These are phyloP conservation scores for Fusarium pilosicola DNA, from an alignment of 2,329 filamentous ascomycete species.

Conservation along the genomic window DNA sequence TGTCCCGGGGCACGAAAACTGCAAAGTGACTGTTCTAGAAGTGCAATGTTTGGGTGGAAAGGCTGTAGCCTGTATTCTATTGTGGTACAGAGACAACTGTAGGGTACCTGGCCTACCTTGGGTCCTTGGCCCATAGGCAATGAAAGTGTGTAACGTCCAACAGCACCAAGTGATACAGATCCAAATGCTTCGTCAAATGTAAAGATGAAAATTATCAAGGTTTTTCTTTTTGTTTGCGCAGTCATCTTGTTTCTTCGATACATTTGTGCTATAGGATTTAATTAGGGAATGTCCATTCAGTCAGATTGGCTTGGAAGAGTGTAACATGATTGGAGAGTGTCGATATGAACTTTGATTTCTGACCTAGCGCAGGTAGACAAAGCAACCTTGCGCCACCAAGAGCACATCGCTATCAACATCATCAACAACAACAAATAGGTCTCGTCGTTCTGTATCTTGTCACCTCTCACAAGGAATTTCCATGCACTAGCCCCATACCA, in stretches of 20 bases:
- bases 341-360: not conserved
- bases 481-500: not conserved
- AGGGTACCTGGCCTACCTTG: not conserved
- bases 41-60: too few relatives aligned
- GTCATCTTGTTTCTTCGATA: not conserved
- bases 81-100: not conserved
- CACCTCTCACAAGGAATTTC: constrained; percentile 10
- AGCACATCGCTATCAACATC: not conserved
- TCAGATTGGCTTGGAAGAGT: not conserved
- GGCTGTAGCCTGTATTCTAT: not conserved
- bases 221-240: not conserved
- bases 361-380: not conserved
- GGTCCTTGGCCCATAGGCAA: too few relatives aligned
- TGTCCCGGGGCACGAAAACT: not conserved
- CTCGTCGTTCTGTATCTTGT: not conserved
- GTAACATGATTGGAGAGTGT: not conserved
- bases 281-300: not conserved
- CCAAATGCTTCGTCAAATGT: not conserved
- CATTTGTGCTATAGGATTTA: not conserved
- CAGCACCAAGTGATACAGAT: not conserved
- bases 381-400: not conserved
- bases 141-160: not conserved
- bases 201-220: not conserved
- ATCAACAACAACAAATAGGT: not conserved
- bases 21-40: not conserved